These are phyloP conservation scores for Phytophthora tubulina DNA, from an alignment of 352 stramenopile species.

Conservation along the genomic window DNA sequence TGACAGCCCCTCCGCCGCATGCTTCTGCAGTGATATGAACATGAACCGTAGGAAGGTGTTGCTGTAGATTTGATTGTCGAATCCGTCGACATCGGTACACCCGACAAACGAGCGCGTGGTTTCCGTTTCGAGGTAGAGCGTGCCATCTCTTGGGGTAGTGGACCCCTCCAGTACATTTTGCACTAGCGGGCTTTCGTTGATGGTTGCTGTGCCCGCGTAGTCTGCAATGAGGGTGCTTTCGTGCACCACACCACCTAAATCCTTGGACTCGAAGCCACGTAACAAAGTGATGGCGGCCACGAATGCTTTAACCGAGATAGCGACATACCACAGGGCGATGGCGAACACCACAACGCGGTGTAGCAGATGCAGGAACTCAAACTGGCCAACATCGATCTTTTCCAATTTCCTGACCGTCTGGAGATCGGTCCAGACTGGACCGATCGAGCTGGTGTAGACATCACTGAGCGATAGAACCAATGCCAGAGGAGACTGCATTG, in stretches of 20 bases:
- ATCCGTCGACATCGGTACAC: constrained; percentile 10
- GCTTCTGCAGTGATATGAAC: constrained; percentile 27
- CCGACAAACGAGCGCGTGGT: constrained; percentile 17
- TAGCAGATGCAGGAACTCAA: constrained; percentile 12
- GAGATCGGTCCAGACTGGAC: too few relatives aligned
- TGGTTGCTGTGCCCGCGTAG: constrained; percentile 24
- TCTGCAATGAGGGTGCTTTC: constrained; percentile 25
- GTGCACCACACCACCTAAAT: constrained; percentile 17
- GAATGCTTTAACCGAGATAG: constrained; percentile 27
- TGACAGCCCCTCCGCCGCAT: constrained; percentile 38
- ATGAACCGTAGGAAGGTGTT: constrained; percentile 35
- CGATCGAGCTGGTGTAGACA: too few relatives aligned
- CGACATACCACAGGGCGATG: constrained; percentile 35
- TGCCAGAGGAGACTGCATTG: too few relatives aligned
- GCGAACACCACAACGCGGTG: constrained; percentile 28
- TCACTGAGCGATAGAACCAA: too few relatives aligned
- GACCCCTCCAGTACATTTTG: constrained; percentile 21
- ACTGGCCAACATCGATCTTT: background rate
- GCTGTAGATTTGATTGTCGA: constrained; percentile 37
- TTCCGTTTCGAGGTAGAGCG: constrained; percentile 40
- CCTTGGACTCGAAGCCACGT: constrained; percentile 30
- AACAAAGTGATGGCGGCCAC: constrained; percentile 24
- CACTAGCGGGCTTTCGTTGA: constrained; percentile 40
- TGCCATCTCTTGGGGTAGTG: constrained; percentile 35
- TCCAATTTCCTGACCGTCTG: too few relatives aligned